phyloP scores from a whole-genome alignment of 352 stramenopile species.

The Elongisporangium undulatum region DNA sequence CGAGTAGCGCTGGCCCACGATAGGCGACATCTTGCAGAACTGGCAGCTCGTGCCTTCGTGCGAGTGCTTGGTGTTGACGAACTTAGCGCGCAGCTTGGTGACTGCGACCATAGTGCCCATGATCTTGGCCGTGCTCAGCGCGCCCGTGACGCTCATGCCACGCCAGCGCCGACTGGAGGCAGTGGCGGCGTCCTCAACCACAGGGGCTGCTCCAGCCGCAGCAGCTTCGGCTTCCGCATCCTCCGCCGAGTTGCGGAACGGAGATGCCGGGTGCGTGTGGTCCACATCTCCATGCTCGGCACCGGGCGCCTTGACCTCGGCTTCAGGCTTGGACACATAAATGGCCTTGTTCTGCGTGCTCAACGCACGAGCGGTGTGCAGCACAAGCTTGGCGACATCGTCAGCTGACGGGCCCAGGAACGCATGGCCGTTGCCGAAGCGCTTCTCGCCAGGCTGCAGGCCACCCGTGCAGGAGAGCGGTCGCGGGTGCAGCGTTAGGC shows the following conservation, averaged over 20 bases:
- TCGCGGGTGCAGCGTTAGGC: constrained; percentile 75
- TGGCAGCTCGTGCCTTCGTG: constrained; percentile 78
- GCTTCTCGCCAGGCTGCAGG: constrained; percentile 47
- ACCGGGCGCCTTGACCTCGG: constrained; percentile 8
- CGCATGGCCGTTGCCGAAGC: constrained; percentile 61
- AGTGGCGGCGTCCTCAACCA: constrained; percentile 2
- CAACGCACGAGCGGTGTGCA: constrained; percentile 49
- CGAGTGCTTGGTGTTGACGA: constrained; percentile 60
- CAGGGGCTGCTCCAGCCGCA: constrained; percentile 5
- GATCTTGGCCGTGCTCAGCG: constrained; percentile 46
- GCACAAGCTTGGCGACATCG: constrained; percentile 66
- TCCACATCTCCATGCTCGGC: constrained; percentile 22
- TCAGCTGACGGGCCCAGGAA: constrained; percentile 63
- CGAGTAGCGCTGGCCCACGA: constrained; percentile 70
- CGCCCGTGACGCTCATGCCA: constrained; percentile 30
- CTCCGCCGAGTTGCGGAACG: constrained; percentile 11
- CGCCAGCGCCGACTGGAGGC: constrained; percentile 43
- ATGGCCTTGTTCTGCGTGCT: constrained; percentile 55
- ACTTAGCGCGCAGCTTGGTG: constrained; percentile 66
- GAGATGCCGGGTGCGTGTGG: constrained; percentile 24
- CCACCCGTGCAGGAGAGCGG: constrained; percentile 53
- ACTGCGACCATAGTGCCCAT: constrained; percentile 66
- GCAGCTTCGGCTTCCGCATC: constrained; percentile 9
- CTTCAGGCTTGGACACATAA: constrained; percentile 66
- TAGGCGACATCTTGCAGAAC: constrained; percentile 75